Base-by-base conservation (phyloP, 2,329 filamentous ascomycete genomes). In the Chaetoscypha palmicola region DNA sequence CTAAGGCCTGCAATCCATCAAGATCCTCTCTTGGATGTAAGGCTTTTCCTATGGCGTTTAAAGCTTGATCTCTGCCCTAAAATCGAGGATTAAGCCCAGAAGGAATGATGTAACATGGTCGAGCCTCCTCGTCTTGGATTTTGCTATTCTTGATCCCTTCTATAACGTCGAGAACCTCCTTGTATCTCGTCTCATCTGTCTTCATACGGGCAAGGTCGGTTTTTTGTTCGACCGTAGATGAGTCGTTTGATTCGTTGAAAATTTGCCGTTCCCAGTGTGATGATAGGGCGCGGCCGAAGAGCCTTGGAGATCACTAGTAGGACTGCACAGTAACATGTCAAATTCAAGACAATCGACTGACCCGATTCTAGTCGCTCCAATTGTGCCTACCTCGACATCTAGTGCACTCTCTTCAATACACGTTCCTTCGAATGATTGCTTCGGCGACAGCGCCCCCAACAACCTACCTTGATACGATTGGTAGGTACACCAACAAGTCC, bases 261-360 rank as follows among this genome's bases (percentile, higher is more conserved):
- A n/a, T n/a, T 16, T 45, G 49, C 28, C 54, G 30, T 56, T 54
- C 59, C 9, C n/a, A n/a, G n/a, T n/a, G n/a, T n/a, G n/a, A n/a
- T n/a, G n/a, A n/a, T n/a, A n/a, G n/a, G n/a, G n/a, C n/a, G n/a
- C n/a, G n/a, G n/a, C n/a, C n/a, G n/a, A 45, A 47, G 43, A 54
- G 55, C 23, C 47, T 33, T 21, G 22, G 37, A 30, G 9, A 31
- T 31, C 28, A 11, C 28, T 12, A 12, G 28, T 14, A 31, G 3
- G 11, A 31, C 28, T 11, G 9, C 28, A 14, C 11, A 31, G 28
- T 31, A 31, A 10, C 12, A 31, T 14, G 16, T 31, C 24, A 28
- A 28, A 28, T 28, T 28, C 8, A 28, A n/a, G n/a, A n/a, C n/a
- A n/a, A n/a, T n/a, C n/a, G n/a, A n/a, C n/a, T n/a, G n/a, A n/a